Evolutionary conservation across 2,329 filamentous ascomycete species (phyloP), one percentile per base, ranked within the genome.

Genomic region (Colletotrichum salicis): DNA sequence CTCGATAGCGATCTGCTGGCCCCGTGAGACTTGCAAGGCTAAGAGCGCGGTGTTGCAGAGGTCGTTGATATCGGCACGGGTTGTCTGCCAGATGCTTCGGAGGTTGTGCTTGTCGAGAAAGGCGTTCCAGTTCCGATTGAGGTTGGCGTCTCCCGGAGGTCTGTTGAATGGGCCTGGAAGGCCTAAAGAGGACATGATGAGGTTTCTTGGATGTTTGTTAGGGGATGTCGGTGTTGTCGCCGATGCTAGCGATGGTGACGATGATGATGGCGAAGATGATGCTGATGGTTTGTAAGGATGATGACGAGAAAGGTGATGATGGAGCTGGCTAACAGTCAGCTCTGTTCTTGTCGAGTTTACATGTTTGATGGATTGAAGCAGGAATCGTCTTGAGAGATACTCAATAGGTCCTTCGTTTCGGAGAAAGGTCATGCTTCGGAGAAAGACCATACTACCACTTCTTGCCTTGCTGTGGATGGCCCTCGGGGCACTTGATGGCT

Each of bases 111-210:
- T 13, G 24, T 57, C 52, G 33, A 64, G 62, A 12, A 57, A 64
- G 5, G 5, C 10, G 62, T 64, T 64, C 62, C 62, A 64, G 10
- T 15, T 27, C 19, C 52, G 35, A 19, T 64, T 24, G 15, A 64
- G 52, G 24, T 8, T 24, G 35, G 13, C 12, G 52, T 64, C 31
- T 37, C 52, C 35, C 1, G 24, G 51, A 5, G 52, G 27, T 11
- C 6, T 45, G n/a, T 33, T n/a, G 4, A 15, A 33, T 7, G 62
- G 62, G 27, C 52, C 62, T 3, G 62, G 62, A 10, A 64, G 62
- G 12, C 62, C 62, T 12, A 64, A 27, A 12, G 62, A 57, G 11
- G 35, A 64, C 62, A 64, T 64, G 29, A 19, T 35, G 51, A n/a
- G 2, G 19, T 57, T 8, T n/a, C 2, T 29, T 55, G 4, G 19